Conservation (phyloP, 495 filamentous ascomycete species). For the Neurospora sp. region DNA sequence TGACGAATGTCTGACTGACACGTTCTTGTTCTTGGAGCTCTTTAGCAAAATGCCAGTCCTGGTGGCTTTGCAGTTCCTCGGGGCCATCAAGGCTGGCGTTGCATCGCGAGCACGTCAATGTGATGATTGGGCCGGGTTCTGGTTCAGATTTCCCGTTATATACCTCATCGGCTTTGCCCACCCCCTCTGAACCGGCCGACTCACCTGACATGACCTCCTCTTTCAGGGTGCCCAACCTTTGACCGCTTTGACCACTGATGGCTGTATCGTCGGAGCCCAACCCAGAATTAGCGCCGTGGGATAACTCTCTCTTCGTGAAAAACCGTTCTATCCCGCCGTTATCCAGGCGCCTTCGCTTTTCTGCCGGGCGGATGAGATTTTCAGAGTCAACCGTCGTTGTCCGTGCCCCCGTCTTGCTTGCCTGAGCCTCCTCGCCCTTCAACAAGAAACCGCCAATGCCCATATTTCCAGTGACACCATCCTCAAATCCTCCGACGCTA, state of each 20-base stretch:
- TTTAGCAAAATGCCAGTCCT: constrained; percentile 95
- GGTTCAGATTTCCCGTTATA: constrained; percentile 12
- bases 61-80: constrained; percentile 61
- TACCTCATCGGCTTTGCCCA: constrained; percentile 7
- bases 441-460: constrained; percentile 80
- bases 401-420: constrained; percentile 17
- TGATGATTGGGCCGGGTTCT: constrained; percentile 30
- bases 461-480: constrained; percentile 69
- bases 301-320: constrained; percentile 34
- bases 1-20: constrained; percentile 34
- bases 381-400: constrained; percentile 11
- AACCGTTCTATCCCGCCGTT: constrained; percentile 47
- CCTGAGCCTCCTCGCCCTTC: constrained; percentile 63
- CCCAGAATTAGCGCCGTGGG: constrained; percentile 15
- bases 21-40: constrained; percentile 56
- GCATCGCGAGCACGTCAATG: constrained; percentile 59
- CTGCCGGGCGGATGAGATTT: constrained; percentile 27
- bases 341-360: constrained; percentile 45
- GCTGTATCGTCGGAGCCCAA: constrained; percentile 20
- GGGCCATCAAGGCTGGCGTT: constrained; percentile 41
- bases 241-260: constrained; percentile 12
- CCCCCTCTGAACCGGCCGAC: neutral
- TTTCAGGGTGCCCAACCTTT: constrained; percentile 14
- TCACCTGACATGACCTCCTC: constrained; percentile 3
- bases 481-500: constrained; percentile 83